These are phyloP conservation scores for Colletotrichum sp. DNA, from an alignment of 2,329 filamentous ascomycete genomes.

Conservation along the genomic window DNA sequence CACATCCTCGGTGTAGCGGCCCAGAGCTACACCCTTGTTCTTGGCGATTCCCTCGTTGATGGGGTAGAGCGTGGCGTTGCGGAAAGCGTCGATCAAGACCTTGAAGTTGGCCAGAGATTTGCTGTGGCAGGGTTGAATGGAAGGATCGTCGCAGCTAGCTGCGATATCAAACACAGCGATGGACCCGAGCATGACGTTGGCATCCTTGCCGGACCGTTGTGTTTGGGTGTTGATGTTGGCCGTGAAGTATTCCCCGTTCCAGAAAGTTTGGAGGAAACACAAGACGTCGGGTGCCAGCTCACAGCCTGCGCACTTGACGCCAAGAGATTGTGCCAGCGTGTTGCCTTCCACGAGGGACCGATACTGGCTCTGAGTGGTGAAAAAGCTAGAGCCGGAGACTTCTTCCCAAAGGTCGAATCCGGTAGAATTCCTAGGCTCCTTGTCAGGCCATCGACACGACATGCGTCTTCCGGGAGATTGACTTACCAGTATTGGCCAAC, in stretches of 20 bases:
- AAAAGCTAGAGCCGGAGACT: constrained; percentile 61
- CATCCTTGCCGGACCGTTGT: constrained; percentile 59
- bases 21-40: constrained; percentile 47
- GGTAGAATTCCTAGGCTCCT: constrained; percentile 46
- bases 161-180: constrained; percentile 56
- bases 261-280: constrained; percentile 61
- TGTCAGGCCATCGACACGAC: background rate
- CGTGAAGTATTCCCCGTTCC: constrained; percentile 59
- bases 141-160: constrained; percentile 54
- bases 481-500: constrained; percentile 54
- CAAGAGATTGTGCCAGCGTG: constrained; percentile 54
- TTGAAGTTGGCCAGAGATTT: constrained; percentile 61
- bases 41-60: constrained; percentile 54
- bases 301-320: constrained; percentile 54
- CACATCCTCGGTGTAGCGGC: constrained; percentile 55
- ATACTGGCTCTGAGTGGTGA: constrained; percentile 60
- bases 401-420: constrained; percentile 69
- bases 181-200: constrained; percentile 56
- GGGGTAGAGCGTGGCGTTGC: constrained; percentile 48
- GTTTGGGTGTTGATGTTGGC: constrained; percentile 55
- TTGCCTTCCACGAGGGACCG: constrained; percentile 55
- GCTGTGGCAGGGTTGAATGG: constrained; percentile 62
- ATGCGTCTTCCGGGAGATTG: background rate
- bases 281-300: constrained; percentile 55
- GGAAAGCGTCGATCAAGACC: constrained; percentile 59